A percentile compares a stretch with the other conserved stretches of the same genome.
These are phyloP conservation scores for Sclerotinia trifoliorum DNA, from an alignment of 2,329 filamentous ascomycete species.

Conservation along the genomic window DNA sequence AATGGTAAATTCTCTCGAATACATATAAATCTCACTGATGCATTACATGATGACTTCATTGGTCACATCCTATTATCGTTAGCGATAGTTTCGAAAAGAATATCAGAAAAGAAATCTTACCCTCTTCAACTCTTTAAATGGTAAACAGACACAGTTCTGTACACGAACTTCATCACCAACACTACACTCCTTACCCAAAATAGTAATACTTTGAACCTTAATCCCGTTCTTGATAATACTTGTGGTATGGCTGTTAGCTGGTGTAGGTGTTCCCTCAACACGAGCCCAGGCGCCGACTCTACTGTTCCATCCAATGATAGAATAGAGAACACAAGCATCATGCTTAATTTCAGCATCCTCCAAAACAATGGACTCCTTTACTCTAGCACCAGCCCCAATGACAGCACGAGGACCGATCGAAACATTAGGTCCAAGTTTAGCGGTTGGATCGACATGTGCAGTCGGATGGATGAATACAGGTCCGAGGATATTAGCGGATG, in stretches of 20 bases:
- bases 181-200: constrained; percentile 91
- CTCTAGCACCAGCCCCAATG: constrained; percentile 81
- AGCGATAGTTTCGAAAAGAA: constrained; percentile 29
- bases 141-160: constrained; percentile 96
- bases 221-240: constrained; percentile 97
- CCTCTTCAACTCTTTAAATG: constrained; percentile 96
- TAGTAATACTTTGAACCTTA: constrained; percentile 98
- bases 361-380: constrained; percentile 95
- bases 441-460: constrained; percentile 86
- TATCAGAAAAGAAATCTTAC: constrained; percentile 51
- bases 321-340: constrained; percentile 91
- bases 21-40: background rate
- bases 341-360: constrained; percentile 96
- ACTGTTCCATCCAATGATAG: constrained; percentile 96
- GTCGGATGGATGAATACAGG: constrained; percentile 95
- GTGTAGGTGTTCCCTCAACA: constrained; percentile 91
- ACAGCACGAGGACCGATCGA: constrained; percentile 87
- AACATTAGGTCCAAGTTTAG: constrained; percentile 95
- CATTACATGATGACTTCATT: constrained; percentile 90
- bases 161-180: constrained; percentile 94
- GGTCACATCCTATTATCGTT: constrained; percentile 66
- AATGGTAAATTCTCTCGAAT: background rate
- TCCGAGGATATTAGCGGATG: constrained; percentile 82
- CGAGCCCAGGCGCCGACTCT: constrained; percentile 96
- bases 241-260: constrained; percentile 83